These are phyloP conservation scores for Calonectria hawksworthii DNA, from an alignment of 2,329 filamentous ascomycete species.

Conservation along the genomic window DNA sequence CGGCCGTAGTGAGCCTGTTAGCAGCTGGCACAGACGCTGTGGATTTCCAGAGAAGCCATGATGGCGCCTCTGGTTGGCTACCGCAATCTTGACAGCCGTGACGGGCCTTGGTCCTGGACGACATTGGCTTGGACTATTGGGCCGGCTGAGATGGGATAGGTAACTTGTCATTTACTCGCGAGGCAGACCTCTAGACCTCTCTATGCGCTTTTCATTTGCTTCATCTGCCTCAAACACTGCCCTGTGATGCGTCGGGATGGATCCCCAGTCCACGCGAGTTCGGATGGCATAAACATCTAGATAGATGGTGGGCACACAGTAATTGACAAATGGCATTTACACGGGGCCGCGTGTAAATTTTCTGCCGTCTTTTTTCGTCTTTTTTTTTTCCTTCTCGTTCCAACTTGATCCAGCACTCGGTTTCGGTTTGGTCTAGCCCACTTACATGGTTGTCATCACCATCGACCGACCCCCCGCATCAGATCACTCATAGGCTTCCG, in stretches of 20 bases:
- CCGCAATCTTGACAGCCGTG: constrained; percentile 6
- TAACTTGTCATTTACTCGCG: constrained; percentile 15
- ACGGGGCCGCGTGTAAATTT: neutral
- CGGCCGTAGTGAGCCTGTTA: neutral
- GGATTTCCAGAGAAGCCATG: neutral
- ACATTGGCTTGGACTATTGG: neutral
- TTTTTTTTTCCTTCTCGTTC: neutral
- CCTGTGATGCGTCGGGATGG: neutral
- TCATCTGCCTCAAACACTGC: neutral
- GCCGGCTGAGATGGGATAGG: constrained; percentile 16
- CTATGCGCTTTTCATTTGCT: neutral
- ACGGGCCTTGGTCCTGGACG: neutral
- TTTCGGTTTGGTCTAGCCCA: neutral
- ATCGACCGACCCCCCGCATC: constrained; percentile 7
- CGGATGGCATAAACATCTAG: neutral
- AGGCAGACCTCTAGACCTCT: neutral
- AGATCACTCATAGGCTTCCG: constrained; percentile 18
- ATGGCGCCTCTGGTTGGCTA: constrained; percentile 20
- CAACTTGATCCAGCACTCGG: neutral
- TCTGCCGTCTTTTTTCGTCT: neutral
- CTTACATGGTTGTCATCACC: neutral
- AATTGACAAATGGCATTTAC: neutral
- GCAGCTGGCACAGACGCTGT: constrained; percentile 20
- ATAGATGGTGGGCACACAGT: neutral
- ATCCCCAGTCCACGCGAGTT: neutral